Evolutionary conservation across 192 early-diverging fungal genomes (phyloP), one percentile per base, ranked within the genome.

Genomic region (Coemansia sp.): DNA sequence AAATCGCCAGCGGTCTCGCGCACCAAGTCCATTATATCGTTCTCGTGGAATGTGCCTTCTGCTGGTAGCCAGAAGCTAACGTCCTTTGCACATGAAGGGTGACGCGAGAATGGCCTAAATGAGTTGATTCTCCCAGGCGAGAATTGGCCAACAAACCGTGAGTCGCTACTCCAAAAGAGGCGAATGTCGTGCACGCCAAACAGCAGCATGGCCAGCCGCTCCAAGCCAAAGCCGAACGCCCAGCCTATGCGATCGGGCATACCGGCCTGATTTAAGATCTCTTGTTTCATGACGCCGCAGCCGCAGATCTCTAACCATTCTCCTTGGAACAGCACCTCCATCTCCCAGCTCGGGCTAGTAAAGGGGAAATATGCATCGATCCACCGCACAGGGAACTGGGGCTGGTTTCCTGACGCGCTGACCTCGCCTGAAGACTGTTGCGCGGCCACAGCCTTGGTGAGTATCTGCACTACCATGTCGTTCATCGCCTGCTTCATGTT

Each of bases 191-290:
- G 94, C 31, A 99, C 93, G 66, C 88, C 90, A 85, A 95, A 99
- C 66, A 99, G 84, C 9, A 97, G 93, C 94, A 99, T 95, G 0
- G 97, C 95, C 61, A 99, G 87, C 10, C 97, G 84, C 78, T 99
- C 97, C 20, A 99, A 86, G 12, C 97, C 97, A 68, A 97, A 87
- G n/a, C 97, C 97, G 81, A 97, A 97, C 22, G 97, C 97, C 97
- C 97, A 99, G 27, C 95, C 97, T 64, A 99, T 84, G 47, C 90
- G 89, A 57, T 94, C 89, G 1, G 87, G 27, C 55, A 88, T 84
- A 24, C 89, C 91, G 8, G 90, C 86, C 5, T 82, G 81, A 70
- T 92, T 83, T 66, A 99, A 64, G 52, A 99, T 92, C 39, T 82
- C 68, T 79, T 99, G 97, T 61, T 90, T 85, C 69, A 96, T 93